Conservation (phyloP, 2,329 filamentous ascomycete species). For the Cercospora sp. region DNA sequence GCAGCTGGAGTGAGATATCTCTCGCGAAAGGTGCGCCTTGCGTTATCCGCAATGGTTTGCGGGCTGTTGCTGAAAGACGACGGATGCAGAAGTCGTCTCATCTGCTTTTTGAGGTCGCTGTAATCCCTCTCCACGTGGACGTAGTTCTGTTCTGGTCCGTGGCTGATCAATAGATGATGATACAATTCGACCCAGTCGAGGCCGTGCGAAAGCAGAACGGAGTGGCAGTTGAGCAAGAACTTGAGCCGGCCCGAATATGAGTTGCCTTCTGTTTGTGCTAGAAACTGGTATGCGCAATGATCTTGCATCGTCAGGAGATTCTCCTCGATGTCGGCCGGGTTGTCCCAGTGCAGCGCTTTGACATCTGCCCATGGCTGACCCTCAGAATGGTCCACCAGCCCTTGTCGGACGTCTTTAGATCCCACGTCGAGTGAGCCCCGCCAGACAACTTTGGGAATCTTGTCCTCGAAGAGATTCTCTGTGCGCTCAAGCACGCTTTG, state of each 20-base stretch:
- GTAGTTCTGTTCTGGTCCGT: conserved; percentile 37
- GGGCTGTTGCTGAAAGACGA: conserved; percentile 23
- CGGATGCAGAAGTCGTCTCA: conserved; percentile 29
- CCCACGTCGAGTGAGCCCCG: conserved; percentile 34
- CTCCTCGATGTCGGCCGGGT: conserved; percentile 28
- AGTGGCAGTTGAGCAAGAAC: conserved; percentile 39
- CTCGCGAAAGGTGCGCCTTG: conserved; percentile 30
- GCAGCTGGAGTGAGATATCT: conserved; percentile 35
- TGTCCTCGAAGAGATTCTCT: conserved; percentile 28
- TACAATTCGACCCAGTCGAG: conserved; percentile 35
- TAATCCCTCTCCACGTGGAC: conserved; percentile 34
- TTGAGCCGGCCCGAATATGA: conserved; percentile 38
- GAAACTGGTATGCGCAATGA: conserved; percentile 34
- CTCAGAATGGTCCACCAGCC: conserved; percentile 35
- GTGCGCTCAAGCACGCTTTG: conserved; percentile 28
- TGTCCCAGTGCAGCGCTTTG: conserved; percentile 31
- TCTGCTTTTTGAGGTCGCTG: conserved; percentile 33
- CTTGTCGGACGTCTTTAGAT: conserved; percentile 34
- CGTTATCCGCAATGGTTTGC: conserved; percentile 33
- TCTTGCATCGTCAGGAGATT: conserved; percentile 31
- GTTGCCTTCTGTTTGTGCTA: conserved; percentile 37
- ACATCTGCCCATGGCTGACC: conserved; percentile 43
- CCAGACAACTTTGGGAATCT: conserved; percentile 35
- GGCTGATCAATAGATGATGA: conserved; percentile 33
- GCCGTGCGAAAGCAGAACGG: conserved; percentile 35